Conservation (phyloP, 2,329 filamentous ascomycete species). For the Sporothrix pseudoabietina region DNA sequence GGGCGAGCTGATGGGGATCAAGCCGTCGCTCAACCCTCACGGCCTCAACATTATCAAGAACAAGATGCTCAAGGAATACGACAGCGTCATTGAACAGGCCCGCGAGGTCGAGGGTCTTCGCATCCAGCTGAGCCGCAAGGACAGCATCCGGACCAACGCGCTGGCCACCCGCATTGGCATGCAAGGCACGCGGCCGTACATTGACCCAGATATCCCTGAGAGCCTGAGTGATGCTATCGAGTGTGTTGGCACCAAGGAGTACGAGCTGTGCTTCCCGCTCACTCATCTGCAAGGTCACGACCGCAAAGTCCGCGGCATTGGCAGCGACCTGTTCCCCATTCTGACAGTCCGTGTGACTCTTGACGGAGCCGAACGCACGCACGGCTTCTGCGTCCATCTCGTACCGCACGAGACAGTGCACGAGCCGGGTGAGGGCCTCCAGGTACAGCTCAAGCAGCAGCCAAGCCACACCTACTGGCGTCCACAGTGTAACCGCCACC, state of each 20-base stretch:
- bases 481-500: not conserved
- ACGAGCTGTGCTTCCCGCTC: slow-evolving; percentile 38
- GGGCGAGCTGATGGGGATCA: slow-evolving; percentile 30
- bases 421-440: slow-evolving; percentile 16
- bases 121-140: slow-evolving; percentile 30
- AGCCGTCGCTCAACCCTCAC: slow-evolving; percentile 23
- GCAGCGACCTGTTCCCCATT: slow-evolving; percentile 31
- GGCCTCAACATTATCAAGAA: slow-evolving; percentile 28
- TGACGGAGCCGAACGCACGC: not conserved
- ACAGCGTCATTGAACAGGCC: slow-evolving; percentile 31
- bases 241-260: slow-evolving; percentile 32
- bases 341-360: slow-evolving; percentile 36
- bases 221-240: slow-evolving; percentile 35
- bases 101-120: slow-evolving; percentile 32
- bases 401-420: slow-evolving; percentile 30
- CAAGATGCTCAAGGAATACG: slow-evolving; percentile 33
- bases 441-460: slow-evolving; percentile 24
- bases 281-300: slow-evolving; percentile 32
- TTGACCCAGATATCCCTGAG: slow-evolving; percentile 33
- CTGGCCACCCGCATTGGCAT: slow-evolving; percentile 33
- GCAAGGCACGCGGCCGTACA: slow-evolving; percentile 28
- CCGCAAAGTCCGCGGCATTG: slow-evolving; percentile 34
- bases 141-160: slow-evolving; percentile 23
- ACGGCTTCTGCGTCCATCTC: slow-evolving; percentile 37
- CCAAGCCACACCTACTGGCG: slow-evolving; percentile 24